Evolutionary conservation across 805 yeast species (phyloP), one percentile per base, ranked within the genome.

Genomic region (Kluyveromyces siamensis): DNA sequence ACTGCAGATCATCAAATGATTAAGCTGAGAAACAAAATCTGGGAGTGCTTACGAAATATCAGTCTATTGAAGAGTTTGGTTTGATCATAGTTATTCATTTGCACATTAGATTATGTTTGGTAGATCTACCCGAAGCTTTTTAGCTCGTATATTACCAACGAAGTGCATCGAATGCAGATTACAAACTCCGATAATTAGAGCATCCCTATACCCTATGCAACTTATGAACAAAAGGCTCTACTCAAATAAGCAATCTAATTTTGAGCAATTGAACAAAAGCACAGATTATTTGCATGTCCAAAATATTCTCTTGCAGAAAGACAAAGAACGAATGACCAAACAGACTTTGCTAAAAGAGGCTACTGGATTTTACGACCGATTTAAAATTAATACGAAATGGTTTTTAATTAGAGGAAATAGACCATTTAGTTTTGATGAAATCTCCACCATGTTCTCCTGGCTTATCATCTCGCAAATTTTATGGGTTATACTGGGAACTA

Each of bases 361-460:
- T 2, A 65, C 70, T 13, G 67, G 70, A n/a, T 57, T 63, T 43
- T 70, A 70, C 57, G 73, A 76, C 40, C 62, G 81, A 27, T 55
- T 79, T 27, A 70, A 70, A n/a, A 74, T 79, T 37, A 66, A 77
- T 39, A 67, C 85, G 46, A 86, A 84, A 61, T 90, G 96, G 96
- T 67, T 81, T 8, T 66, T 90, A 46, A 84, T 87, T 50, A 75
- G 81, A 48, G 83, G 84, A 13, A 79, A 83, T 50, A 74, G 96
- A 27, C 96, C 96, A 2, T 87, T 87, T 69, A 89, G 87, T 58
- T 77, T 84, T 21, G 96, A 90, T 68, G 97, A 90, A 58, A 74
- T 87, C 47, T 76, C 87, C 16, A 96, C 97, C 1, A 71, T 90
- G 53, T 83, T 88, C 56, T 85, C 96, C 10, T 90, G 97, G 97